Base-by-base conservation (phyloP, 768 basidiomycete genomes). In the Russula brevipes region DNA sequence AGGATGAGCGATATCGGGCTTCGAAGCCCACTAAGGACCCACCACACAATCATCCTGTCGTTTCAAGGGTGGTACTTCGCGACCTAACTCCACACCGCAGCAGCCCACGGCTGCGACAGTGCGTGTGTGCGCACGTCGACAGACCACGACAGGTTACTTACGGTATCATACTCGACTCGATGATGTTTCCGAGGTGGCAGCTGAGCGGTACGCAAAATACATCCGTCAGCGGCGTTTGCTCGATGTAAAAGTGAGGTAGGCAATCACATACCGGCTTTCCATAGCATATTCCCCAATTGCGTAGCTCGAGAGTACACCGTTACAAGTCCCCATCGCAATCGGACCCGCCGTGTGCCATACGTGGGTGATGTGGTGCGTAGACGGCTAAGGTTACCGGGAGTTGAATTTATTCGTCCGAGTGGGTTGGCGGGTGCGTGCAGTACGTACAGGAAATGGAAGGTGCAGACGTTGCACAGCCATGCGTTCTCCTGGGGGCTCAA, bases 311-410 rank as follows among this genome's bases (percentile, higher is more conserved):
- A 81, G 77, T 1, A 89, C 78, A 12, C 92, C 92, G 12, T 78
- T 94, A 70, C 92, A 94, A 0, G 80, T 80, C 1, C 90, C 91
- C 83, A 90, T 89, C 3, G 95, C 83, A 41, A 98, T 91, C 0
- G 95, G 95, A 78, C 98, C 96, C 24, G 88, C 95, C 1, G 89
- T 98, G 71, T 98, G 89, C 70, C 90, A 96, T 9, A 98, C 80
- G 70, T 98, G 93, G 0, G 88, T 94, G 47, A 96, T 79, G 66
- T 91, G 89, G 3, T 85, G 82, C 0, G 80, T 79, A 1, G 86
- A 85, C 0, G 87, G 88, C 87, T 89, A 17, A n/a, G 8, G 12
- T 9, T 24, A 16, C 24, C 31, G 41, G 4, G 11, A 4, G 9
- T 14, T 14, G 24, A 24, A 24, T 24, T 14, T 11, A 9, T 8